phyloP scores from a whole-genome alignment of 768 basidiomycete genomes.

The Rhodotorula babjevae region DNA sequence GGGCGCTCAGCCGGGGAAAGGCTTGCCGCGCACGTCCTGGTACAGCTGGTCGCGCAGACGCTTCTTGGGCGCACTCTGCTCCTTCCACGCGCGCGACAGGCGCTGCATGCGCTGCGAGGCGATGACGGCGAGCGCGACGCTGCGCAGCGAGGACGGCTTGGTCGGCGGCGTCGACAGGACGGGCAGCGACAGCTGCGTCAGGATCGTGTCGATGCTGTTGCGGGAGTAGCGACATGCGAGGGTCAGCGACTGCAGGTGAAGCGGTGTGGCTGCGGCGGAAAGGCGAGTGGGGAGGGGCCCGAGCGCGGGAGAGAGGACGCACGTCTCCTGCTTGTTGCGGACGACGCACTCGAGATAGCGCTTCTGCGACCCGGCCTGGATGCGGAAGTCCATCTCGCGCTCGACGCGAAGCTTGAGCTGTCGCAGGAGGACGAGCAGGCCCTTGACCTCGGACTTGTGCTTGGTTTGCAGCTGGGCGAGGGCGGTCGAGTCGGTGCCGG shows the following conservation, averaged over 20 bases:
- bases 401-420: slow-evolving; percentile 89
- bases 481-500: not conserved
- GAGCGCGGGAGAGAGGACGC: not conserved
- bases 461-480: slow-evolving; percentile 46
- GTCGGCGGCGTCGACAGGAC: not conserved
- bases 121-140: slow-evolving; percentile 34
- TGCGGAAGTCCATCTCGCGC: slow-evolving; percentile 73
- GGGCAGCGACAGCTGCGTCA: slow-evolving; percentile 26
- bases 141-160: slow-evolving; percentile 18
- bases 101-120: slow-evolving; percentile 35
- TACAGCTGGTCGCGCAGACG: slow-evolving; percentile 36
- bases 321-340: slow-evolving; percentile 38
- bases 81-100: slow-evolving; percentile 23
- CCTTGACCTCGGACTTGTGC: slow-evolving; percentile 84
- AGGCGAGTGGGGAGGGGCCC: no score
- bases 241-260: not conserved
- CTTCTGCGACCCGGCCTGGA: slow-evolving; percentile 78
- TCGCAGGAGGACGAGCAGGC: slow-evolving; percentile 78
- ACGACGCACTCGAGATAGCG: slow-evolving; percentile 67
- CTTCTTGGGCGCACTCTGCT: slow-evolving; percentile 28
- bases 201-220: slow-evolving; percentile 35
- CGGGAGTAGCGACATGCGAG: no score
- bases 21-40: slow-evolving; percentile 32
- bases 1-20: slow-evolving; percentile 16
- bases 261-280: no score